These are phyloP conservation scores for Eutrema heterophyllum DNA, from an alignment of 345 rosid genomes.

Conservation along the genomic window DNA sequence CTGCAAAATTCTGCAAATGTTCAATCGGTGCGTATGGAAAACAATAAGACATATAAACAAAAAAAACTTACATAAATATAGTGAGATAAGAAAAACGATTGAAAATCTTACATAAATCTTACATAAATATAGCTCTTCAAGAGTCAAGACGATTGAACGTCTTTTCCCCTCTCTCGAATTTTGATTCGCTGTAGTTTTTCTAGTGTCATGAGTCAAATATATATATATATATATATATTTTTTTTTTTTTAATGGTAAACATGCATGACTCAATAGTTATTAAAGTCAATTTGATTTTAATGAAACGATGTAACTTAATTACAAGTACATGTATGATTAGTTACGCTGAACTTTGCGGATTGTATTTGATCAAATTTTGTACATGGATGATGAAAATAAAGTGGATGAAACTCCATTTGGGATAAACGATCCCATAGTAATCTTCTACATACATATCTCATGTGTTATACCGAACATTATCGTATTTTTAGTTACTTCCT, in stretches of 20 bases:
- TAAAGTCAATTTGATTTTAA: neutral
- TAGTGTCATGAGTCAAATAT: no score
- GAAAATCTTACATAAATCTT: no score
- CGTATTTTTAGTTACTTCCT: no score
- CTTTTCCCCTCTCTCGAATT: neutral
- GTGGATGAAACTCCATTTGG: neutral
- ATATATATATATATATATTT: no score
- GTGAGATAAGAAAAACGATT: neutral
- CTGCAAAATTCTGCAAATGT: slow-evolving; percentile 1
- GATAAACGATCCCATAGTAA: neutral
- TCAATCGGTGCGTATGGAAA: neutral
- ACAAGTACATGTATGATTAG: neutral
- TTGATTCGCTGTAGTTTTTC: neutral
- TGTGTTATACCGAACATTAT: no score
- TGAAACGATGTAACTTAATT: neutral
- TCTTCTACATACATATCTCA: no score
- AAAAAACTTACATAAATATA: neutral
- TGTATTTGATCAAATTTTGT: neutral
- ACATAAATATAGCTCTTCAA: no score
- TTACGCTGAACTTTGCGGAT: neutral
- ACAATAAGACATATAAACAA: no score
- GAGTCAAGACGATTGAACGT: slow-evolving; percentile 3
- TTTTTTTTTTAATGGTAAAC: neutral
- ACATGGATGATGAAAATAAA: neutral
- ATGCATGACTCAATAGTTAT: neutral